Base-by-base conservation (phyloP, 1,139 yeast genomes). In the Yamadazyma sp. region DNA sequence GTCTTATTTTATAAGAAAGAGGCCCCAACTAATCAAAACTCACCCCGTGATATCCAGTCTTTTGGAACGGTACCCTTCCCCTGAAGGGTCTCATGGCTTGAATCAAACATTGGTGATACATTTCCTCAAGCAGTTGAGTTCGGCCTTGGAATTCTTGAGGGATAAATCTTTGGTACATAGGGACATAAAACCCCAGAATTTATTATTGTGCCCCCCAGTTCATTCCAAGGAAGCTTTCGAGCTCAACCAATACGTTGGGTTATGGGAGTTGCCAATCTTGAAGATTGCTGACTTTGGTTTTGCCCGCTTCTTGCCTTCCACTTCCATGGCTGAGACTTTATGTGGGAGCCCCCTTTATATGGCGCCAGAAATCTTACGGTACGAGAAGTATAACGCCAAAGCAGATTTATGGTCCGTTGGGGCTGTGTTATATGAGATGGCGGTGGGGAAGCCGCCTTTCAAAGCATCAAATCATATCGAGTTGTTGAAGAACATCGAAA, bases 381-480 rank as follows among this genome's bases (percentile, higher is more conserved):
- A 88, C 58, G 98, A 94, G 59, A 92, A 89, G 62, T 92, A 92
- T 64, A 89, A 91, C 54, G 98, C 98, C 3, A 91, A 89, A 59
- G 98, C 97, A 0, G 98, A 92, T 59, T 67, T 92, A 47, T 92
- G 98, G 98, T 88, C 97, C 1, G 96, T 92, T 4, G 98, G 98
- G 3, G 95, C 98, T 0, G 98, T 92, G 0, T 66, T 89, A 12
- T 92, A 84, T 60, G 98, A 92, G 62, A 89, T 92, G 96, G 77
- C 88, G 11, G 91, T 87, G 23, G 98, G 98, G 7, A 84, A 78
- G 57, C 97, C 98, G 1, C 98, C 98, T 0, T 92, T 91, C 61
- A 81, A 85, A 47, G 98, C 98, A 3, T 81, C 85, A 4, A 92
- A 91, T 57, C 98, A 91, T 58, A 81, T 92, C 47, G 98, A 92